A percentile compares a stretch with the other conserved stretches of the same genome.
phyloP scores from a whole-genome alignment of 2,329 filamentous ascomycete species.

The Aspergillus fischeri region DNA sequence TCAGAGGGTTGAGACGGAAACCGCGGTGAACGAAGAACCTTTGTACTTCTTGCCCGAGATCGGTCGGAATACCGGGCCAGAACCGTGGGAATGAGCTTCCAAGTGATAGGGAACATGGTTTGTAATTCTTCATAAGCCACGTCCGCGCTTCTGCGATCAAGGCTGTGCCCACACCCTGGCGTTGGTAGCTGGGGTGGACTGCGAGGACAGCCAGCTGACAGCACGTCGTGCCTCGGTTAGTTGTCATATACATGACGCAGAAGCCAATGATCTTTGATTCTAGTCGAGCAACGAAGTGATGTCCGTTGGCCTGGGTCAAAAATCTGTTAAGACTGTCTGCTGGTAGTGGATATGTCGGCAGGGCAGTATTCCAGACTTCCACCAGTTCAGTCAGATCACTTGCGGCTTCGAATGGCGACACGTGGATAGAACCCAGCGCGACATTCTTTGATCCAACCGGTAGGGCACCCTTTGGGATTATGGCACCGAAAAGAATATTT shows the following conservation, averaged over 20 bases:
- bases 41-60: constrained; percentile 31
- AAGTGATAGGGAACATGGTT: constrained; percentile 21
- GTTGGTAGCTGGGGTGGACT: constrained; percentile 31
- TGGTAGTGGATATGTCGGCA: constrained; percentile 35
- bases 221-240: constrained; percentile 18
- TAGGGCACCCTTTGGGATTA: constrained; percentile 27
- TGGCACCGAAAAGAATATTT: constrained; percentile 37
- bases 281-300: constrained; percentile 34
- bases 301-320: constrained; percentile 22
- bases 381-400: constrained; percentile 28
- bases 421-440: constrained; percentile 7
- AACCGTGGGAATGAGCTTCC: constrained; percentile 41
- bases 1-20: constrained; percentile 26
- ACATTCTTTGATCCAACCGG: constrained; percentile 28
- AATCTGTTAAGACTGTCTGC: constrained; percentile 23
- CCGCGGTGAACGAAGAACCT: constrained; percentile 43
- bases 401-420: constrained; percentile 16
- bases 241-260: constrained; percentile 33
- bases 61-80: constrained; percentile 43
- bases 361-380: constrained; percentile 32
- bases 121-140: constrained; percentile 23
- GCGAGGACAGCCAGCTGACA: constrained; percentile 36
- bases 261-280: constrained; percentile 31
- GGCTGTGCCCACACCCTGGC: constrained; percentile 37
- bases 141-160: constrained; percentile 29